Conservation (phyloP, 352 stramenopile species). For the Phytophthora pluvialis region DNA sequence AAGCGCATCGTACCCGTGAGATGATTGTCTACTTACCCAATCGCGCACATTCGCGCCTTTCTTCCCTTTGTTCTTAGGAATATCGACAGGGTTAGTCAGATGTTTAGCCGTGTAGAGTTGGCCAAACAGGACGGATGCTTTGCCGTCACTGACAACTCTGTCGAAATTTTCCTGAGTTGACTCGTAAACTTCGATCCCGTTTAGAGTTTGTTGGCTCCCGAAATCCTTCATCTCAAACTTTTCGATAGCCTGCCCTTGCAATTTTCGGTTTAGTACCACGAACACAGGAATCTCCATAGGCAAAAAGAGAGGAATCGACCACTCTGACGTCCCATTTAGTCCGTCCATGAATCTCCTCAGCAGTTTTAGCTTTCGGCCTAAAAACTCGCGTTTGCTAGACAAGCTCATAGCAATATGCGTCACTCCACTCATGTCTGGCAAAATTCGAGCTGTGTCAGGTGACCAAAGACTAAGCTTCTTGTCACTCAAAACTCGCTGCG, state of each 20-base stretch:
- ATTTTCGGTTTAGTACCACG: constrained; percentile 24
- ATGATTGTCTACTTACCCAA: constrained; percentile 51
- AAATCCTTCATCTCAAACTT: constrained; percentile 49
- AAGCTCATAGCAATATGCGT: constrained; percentile 32
- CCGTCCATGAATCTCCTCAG: constrained; percentile 48
- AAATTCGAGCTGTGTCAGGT: constrained; percentile 10
- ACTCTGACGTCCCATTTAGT: constrained; percentile 26
- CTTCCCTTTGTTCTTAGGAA: constrained; percentile 37
- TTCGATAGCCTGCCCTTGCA: constrained; percentile 23
- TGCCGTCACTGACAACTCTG: constrained; percentile 9
- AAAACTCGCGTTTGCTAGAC: constrained; percentile 42
- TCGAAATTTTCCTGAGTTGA: constrained; percentile 47
- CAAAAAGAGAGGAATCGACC: constrained; percentile 51
- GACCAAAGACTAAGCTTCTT: constrained; percentile 22
- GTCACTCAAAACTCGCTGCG: constrained; percentile 21
- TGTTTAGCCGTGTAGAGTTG: constrained; percentile 40
- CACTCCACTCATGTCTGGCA: constrained; percentile 26
- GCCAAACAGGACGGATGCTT: constrained; percentile 42
- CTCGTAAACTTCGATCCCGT: constrained; percentile 50
- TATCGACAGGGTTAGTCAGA: constrained; percentile 33
- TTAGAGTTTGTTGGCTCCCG: constrained; percentile 26
- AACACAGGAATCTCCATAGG: constrained; percentile 46
- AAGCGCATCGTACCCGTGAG: constrained; percentile 60
- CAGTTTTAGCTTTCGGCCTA: constrained; percentile 53
- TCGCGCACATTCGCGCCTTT: constrained; percentile 20